Base-by-base conservation (phyloP, 257 asterid genomes). In the Lavandula angustifolia region DNA sequence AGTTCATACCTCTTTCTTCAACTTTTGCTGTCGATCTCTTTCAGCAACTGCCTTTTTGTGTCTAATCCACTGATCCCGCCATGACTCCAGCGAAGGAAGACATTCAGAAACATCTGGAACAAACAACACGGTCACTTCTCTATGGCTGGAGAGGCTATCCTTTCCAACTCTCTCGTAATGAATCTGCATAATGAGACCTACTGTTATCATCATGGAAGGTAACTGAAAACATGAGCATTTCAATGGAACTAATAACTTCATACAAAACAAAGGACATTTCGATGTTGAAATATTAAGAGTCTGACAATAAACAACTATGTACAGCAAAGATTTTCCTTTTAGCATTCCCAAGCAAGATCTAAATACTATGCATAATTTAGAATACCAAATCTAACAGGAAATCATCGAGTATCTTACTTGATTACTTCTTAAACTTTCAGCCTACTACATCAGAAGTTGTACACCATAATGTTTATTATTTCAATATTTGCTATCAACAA, bases 101-200 rank as follows among this genome's bases (percentile, higher is more conserved):
- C 96, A 92, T 6, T 78, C 86, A 8, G 96, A 84, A 43, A 94
- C 79, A 83, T 94, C 95, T 8, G 99, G 99, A 75, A 90, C 85
- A 67, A 78, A 94, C 65, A 85, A 66, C 57, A 90, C 99, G 22
- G 95, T 87, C 70, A 94, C 84, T 84, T 94, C 99, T 64, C 75
- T 85, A 80, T 94, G 96, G 80, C 94, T 90, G 75, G 77, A 87
- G 73, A 74, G 78, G 60, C 99, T 97, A 73, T 90, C 95, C 79
- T 80, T 84, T 67, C 95, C 97, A 75, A 90, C 74, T 83, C 99
- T 84, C 16, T 87, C 79, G 64, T 94, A 94, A 81, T 94, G 97
- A 68, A 94, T 81, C 99, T 94, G 83, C 87, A 77, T 17, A 58
- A 9, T 70, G 66, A 46, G n/a, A 68, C 42, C 37, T 55, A 10